Evolutionary conservation across 257 asterid species (phyloP), one percentile per base, ranked within the genome.

Genomic region (Anisodus tanguticus): DNA sequence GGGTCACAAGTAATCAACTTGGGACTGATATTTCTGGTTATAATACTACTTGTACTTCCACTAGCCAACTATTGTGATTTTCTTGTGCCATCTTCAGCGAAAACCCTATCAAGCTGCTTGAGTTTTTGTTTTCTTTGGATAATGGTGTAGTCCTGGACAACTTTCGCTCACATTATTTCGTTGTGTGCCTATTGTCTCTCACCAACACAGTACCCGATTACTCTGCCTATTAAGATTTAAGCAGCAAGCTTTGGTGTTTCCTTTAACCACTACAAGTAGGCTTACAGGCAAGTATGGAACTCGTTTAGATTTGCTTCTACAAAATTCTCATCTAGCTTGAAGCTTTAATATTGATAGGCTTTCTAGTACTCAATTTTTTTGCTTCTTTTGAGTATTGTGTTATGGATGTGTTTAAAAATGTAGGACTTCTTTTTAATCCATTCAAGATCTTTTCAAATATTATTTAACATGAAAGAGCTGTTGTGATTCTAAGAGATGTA

Each of bases 11-110:
- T 60, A 84, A 85, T 47, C 88, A 87, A 19, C 79, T 85, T 60
- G 87, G 91, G 91, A 76, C 83, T 68, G 86, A 87, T 81, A 39
- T 88, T 15, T 81, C 89, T 47, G 81, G 79, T 77, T 81, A 80
- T 68, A 62, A 83, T 63, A 67, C 87, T 68, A 51, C 83, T 78
- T 66, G 86, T 77, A 59, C 88, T 41, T 82, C 87, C 19, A 83
- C 87, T n/a, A 84, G 81, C 59, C 84, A 84, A 49, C 82, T 87
- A 45, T 59, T 87, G 78, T 85, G 85, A 87, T 57, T 39, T 84
- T 59, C 58, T 45, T 39, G 76, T 31, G 13, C 47, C 9, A 17
- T 41, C 53, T 51, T 64, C 68, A 54, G 76, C 13, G 10, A 35
- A 19, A 81, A 81, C 84, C 19, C 41, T 43, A 81, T 39, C 45